phyloP scores from a whole-genome alignment of 2,329 filamentous ascomycete genomes.

The Penicillium paneum region DNA sequence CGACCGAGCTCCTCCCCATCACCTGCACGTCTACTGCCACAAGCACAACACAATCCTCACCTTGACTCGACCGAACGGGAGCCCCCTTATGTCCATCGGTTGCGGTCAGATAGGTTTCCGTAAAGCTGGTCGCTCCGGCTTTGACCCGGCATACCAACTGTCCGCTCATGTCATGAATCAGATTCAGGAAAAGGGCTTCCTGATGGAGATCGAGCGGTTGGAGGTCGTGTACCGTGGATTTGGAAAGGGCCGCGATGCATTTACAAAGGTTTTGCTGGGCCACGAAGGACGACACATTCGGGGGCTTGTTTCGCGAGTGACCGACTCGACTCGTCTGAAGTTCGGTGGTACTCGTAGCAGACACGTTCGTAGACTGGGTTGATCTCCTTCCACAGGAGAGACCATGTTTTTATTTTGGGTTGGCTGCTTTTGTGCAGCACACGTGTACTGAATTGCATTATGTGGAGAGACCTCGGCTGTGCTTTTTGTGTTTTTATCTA shows the following conservation, averaged over 20 bases:
- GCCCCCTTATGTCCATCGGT: constrained; percentile 75
- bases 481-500: constrained; percentile 3
- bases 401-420: neutral
- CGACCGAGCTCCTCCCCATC: constrained; percentile 58
- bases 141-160: constrained; percentile 90
- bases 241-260: constrained; percentile 80
- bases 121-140: constrained; percentile 74
- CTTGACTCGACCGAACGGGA: constrained; percentile 74
- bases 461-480: neutral
- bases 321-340: constrained; percentile 86
- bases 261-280: constrained; percentile 83
- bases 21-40: constrained; percentile 80
- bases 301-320: constrained; percentile 71
- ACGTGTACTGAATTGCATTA: constrained; percentile 1
- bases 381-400: constrained; percentile 5
- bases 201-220: constrained; percentile 69
- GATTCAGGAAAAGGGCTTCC: constrained; percentile 76
- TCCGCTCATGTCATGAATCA: constrained; percentile 77
- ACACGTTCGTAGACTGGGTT: constrained; percentile 77
- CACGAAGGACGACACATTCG: constrained; percentile 75
- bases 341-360: constrained; percentile 90
- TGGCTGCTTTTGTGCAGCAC: neutral
- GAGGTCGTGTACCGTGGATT: constrained; percentile 84
- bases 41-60: constrained; percentile 97
- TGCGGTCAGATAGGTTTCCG: constrained; percentile 89